These are phyloP conservation scores for Datura wrightii DNA, from an alignment of 257 asterid genomes.

Conservation along the genomic window DNA sequence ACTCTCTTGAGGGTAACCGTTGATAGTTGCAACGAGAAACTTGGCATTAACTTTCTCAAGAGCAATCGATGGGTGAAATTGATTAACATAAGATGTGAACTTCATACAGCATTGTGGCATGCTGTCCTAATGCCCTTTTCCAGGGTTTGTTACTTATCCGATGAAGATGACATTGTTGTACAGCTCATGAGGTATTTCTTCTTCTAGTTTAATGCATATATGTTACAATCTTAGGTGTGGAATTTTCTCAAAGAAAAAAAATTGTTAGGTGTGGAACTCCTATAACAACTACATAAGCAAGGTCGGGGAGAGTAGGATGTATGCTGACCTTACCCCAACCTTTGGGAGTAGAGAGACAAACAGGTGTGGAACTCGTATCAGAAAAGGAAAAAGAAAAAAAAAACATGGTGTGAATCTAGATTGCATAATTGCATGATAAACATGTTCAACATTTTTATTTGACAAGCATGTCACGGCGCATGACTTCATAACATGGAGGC, in stretches of 20 bases:
- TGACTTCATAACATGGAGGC: slow-evolving; percentile 19
- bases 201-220: slow-evolving; percentile 23
- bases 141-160: slow-evolving; percentile 65
- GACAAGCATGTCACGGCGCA: slow-evolving; percentile 21
- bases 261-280: neutral
- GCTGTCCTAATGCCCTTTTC: slow-evolving; percentile 71
- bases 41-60: slow-evolving; percentile 55
- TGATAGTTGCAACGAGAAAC: slow-evolving; percentile 52
- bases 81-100: slow-evolving; percentile 54
- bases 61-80: slow-evolving; percentile 74
- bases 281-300: too few relatives aligned
- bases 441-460: neutral
- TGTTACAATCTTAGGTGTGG: neutral
- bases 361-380: neutral
- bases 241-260: neutral
- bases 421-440: neutral
- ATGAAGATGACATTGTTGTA: slow-evolving; percentile 56
- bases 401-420: neutral
- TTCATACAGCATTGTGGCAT: slow-evolving; percentile 60
- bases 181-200: slow-evolving; percentile 61
- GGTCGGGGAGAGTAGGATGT: too few relatives aligned
- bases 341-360: too few relatives aligned
- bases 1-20: slow-evolving; percentile 69
- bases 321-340: too few relatives aligned
- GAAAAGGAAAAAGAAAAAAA: neutral